A percentile compares a stretch with the other conserved stretches of the same genome.
Evolutionary conservation across 1,284 basidiomycete species (phyloP).

Genomic region (Naganishia liquefaciens): DNA sequence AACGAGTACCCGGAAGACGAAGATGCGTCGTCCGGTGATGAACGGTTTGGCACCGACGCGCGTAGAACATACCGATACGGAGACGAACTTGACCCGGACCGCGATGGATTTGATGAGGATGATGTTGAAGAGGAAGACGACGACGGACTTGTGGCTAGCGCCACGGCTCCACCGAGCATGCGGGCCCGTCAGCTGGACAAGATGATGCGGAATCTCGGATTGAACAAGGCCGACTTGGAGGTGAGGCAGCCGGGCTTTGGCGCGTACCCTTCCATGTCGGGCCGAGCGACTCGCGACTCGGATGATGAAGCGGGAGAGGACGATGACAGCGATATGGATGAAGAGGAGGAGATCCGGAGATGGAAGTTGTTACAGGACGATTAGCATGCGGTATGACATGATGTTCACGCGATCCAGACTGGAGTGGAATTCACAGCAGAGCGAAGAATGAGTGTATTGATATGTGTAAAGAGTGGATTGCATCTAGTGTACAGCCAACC

Average conservation of each 20-base stretch:
- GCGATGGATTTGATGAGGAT: constrained; percentile 43
- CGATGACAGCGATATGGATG: constrained; percentile 30
- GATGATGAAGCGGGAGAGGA: constrained; percentile 33
- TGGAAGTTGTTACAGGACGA: constrained; percentile 23
- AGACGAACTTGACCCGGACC: constrained; percentile 45
- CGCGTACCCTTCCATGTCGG: constrained; percentile 38
- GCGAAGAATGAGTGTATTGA: not conserved
- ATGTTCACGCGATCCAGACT: not conserved
- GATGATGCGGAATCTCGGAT: constrained; percentile 23
- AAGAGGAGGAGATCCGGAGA: constrained; percentile 36
- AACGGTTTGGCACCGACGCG: constrained; percentile 14
- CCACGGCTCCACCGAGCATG: constrained; percentile 10
- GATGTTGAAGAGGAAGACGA: constrained; percentile 16
- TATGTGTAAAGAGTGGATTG: not conserved
- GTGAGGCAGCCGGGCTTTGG: constrained; percentile 10
- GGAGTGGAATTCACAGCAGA: not conserved
- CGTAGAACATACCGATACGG: constrained; percentile 16
- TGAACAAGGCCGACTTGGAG: constrained; percentile 15
- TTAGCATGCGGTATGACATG: not conserved
- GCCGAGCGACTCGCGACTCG: constrained; percentile 40
- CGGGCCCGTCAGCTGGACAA: constrained; percentile 15
- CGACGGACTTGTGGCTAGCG: not conserved
- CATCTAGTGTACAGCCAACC: not conserved
- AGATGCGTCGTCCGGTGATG: constrained; percentile 39
- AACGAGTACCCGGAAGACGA: constrained; percentile 56